These are phyloP conservation scores for Populus ilicifolia DNA, from an alignment of 345 rosid species.

Conservation along the genomic window DNA sequence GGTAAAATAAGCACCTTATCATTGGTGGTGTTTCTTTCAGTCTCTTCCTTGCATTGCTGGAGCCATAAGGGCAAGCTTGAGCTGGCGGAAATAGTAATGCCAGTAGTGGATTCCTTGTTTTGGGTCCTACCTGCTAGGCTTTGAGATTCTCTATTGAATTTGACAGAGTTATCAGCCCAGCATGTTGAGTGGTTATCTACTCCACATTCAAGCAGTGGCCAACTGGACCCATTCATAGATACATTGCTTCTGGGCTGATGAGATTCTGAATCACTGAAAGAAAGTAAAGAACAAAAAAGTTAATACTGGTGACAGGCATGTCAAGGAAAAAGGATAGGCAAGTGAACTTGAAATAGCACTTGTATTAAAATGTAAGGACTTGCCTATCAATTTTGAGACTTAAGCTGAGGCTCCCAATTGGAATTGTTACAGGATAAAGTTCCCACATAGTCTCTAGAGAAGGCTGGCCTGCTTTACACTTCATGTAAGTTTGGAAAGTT, in stretches of 20 bases:
- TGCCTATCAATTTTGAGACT: constrained; percentile 59
- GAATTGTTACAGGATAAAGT: constrained; percentile 47
- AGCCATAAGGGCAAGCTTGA: constrained; percentile 85
- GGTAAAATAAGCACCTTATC: constrained; percentile 31
- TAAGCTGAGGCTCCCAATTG: constrained; percentile 52
- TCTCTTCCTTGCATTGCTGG: constrained; percentile 59
- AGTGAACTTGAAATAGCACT: neutral
- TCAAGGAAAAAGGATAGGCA: neutral
- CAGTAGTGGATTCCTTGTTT: constrained; percentile 13
- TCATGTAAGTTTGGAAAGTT: constrained; percentile 50
- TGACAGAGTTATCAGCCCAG: constrained; percentile 44
- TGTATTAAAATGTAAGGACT: neutral
- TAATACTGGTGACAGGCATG: neutral
- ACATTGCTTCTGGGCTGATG: constrained; percentile 32
- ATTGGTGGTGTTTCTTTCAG: constrained; percentile 15
- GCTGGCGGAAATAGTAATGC: constrained; percentile 17
- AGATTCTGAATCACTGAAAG: constrained; percentile 34
- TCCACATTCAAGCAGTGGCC: constrained; percentile 32
- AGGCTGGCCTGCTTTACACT: constrained; percentile 59
- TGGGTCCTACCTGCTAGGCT: constrained; percentile 17
- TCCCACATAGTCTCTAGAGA: constrained; percentile 57
- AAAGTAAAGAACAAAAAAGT: neutral
- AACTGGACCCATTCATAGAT: constrained; percentile 20
- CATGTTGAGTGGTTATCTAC: constrained; percentile 26
- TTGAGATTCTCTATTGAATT: constrained; percentile 48